These are phyloP conservation scores for Pseudocercospora vitis DNA, from an alignment of 2,329 filamentous ascomycete species.

Conservation along the genomic window DNA sequence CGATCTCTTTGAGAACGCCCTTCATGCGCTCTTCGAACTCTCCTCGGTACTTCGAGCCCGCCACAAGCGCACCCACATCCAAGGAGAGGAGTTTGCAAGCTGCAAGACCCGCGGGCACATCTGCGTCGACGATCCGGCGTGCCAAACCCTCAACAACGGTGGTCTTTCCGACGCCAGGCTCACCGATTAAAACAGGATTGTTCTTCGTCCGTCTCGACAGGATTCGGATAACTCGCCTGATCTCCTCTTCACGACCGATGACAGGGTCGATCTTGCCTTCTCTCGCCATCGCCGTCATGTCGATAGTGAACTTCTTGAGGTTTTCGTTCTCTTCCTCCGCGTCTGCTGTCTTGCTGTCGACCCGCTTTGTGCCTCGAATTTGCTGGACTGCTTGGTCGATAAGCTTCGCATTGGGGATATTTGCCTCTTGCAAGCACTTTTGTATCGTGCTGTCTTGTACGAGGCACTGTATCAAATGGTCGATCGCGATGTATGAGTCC, in stretches of 20 bases:
- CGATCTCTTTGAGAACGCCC: conserved; percentile 94
- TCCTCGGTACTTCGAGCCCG: conserved; percentile 96
- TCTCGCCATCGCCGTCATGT: conserved; percentile 94
- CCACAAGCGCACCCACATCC: conserved; percentile 91
- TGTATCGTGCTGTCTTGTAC: conserved; percentile 77
- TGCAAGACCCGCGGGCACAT: conserved; percentile 93
- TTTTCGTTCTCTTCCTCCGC: conserved; percentile 92
- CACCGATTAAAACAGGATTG: conserved; percentile 96
- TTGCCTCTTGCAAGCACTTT: conserved; percentile 74
- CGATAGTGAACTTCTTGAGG: conserved; percentile 95
- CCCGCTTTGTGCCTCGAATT: conserved; percentile 87
- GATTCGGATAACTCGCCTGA: conserved; percentile 86
- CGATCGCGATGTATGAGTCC: conserved; percentile 89
- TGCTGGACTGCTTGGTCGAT: conserved; percentile 87
- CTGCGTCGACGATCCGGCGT: conserved; percentile 91
- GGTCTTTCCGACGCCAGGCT: conserved; percentile 97
- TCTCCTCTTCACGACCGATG: conserved; percentile 95
- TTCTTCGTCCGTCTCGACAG: conserved; percentile 94
- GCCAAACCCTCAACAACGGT: conserved; percentile 96
- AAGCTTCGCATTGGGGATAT: conserved; percentile 86
- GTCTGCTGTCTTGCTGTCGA: conserved; percentile 95
- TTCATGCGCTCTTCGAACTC: conserved; percentile 99
- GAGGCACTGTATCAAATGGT: conserved; percentile 86
- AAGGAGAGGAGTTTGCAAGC: conserved; percentile 92
- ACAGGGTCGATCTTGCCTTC: conserved; percentile 98